These are phyloP conservation scores for Lactarius evosmus DNA, from an alignment of 768 basidiomycete species.

Conservation along the genomic window DNA sequence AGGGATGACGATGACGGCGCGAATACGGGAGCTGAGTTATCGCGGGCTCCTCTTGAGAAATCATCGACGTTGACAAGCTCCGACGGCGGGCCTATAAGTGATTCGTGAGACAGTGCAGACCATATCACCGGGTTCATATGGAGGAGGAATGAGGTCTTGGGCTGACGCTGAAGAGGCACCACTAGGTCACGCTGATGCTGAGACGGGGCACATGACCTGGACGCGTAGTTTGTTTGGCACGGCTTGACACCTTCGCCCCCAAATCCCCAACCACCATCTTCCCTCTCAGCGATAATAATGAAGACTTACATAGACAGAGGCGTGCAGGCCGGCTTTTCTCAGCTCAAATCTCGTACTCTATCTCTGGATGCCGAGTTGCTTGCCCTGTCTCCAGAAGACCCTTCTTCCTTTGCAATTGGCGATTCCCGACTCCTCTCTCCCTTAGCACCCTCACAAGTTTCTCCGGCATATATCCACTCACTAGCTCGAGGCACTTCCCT, in stretches of 20 bases:
- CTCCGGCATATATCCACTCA: slow-evolving; percentile 25
- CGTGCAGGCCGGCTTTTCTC: slow-evolving; percentile 25
- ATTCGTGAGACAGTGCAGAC: slow-evolving; percentile 27
- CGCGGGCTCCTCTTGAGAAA: slow-evolving; percentile 30
- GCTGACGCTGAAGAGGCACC: not conserved
- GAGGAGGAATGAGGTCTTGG: not conserved
- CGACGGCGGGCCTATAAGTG: slow-evolving; percentile 31
- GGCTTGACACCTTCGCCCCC: not conserved
- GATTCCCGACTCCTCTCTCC: slow-evolving; percentile 6
- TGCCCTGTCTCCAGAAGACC: not conserved
- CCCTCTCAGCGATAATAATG: not conserved
- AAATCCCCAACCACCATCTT: slow-evolving; percentile 12
- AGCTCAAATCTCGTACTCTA: not conserved
- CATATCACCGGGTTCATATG: slow-evolving; percentile 5
- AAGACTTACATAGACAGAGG: slow-evolving; percentile 27
- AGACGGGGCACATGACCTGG: slow-evolving; percentile 15
- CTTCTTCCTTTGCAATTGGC: not conserved
- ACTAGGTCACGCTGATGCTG: slow-evolving; percentile 3
- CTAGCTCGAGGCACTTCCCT: not conserved
- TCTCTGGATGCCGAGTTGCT: slow-evolving; percentile 3
- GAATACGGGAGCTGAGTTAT: slow-evolving; percentile 10
- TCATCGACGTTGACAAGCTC: slow-evolving; percentile 33
- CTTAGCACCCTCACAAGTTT: slow-evolving; percentile 14
- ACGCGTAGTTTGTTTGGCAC: slow-evolving; percentile 21
- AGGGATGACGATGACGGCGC: not conserved